phyloP scores from a whole-genome alignment of 139 green algal species.

The Chlorella vulgaris region DNA sequence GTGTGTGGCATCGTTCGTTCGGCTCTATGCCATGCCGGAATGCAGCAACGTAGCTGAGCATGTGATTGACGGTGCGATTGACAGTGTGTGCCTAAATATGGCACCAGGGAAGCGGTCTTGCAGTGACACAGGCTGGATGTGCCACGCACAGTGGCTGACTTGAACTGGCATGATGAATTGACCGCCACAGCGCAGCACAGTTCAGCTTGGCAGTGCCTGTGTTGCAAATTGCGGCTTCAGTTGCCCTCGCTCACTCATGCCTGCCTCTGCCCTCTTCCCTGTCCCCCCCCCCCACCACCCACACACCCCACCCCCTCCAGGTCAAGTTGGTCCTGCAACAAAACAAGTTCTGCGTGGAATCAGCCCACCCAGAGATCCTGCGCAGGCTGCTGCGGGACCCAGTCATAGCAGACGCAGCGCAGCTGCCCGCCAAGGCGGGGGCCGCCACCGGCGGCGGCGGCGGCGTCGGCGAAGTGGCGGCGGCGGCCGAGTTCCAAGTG shows the following conservation, averaged over 20 bases:
- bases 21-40: too few species aligned
- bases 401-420: slow-evolving; percentile 30
- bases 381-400: slow-evolving; percentile 70
- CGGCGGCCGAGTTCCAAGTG: neutral
- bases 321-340: slow-evolving; percentile 97
- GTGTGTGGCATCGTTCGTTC: neutral
- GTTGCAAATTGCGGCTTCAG: too few species aligned
- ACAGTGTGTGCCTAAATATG: too few species aligned
- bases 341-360: slow-evolving; percentile 97
- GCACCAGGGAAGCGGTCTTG: too few species aligned
- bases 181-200: too few species aligned
- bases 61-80: too few species aligned
- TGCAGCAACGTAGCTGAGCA: too few species aligned
- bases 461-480: slow-evolving; percentile 2
- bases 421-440: slow-evolving; percentile 3
- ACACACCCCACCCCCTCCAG: slow-evolving; percentile 43
- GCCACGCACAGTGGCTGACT: too few species aligned
- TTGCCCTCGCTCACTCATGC: neutral
- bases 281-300: too few species aligned
- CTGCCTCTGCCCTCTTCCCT: neutral
- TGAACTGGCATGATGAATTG: too few species aligned
- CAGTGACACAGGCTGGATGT: too few species aligned
- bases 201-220: too few species aligned
- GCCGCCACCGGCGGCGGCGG: neutral
- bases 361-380: slow-evolving; percentile 76